Percentiles rank a stretch among this genome's conserved stretches.
These are phyloP conservation scores for Rosa persica DNA, from an alignment of 306 rosid genomes.

Conservation along the genomic window DNA sequence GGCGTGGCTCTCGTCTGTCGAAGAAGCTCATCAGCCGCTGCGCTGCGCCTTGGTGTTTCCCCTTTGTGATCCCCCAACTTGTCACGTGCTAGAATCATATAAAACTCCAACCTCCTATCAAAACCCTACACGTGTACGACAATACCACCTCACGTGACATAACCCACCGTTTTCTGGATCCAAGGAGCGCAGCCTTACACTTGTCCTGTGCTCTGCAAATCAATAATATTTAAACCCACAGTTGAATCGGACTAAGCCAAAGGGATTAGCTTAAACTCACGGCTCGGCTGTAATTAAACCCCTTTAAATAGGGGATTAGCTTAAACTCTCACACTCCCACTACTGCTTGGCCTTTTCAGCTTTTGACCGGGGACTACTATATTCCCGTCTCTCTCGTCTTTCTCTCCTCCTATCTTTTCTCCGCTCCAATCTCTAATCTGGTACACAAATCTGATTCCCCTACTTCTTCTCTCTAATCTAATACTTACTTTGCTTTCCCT, in stretches of 20 bases:
- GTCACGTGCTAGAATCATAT: conserved; percentile 6
- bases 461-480: neutral
- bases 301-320: neutral
- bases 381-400: neutral
- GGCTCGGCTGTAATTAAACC: neutral
- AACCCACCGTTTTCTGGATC: conserved; percentile 32
- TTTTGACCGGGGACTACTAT: neutral
- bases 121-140: neutral
- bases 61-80: neutral
- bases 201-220: neutral
- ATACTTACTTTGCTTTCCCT: neutral
- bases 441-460: neutral
- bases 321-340: neutral
- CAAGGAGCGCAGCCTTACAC: conserved; percentile 22
- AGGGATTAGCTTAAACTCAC: conserved; percentile 1
- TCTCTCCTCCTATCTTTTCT: conserved; percentile 6
- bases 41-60: too few species aligned
- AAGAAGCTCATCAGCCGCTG: too few species aligned
- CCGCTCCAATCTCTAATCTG: conserved; percentile 7
- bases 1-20: too few species aligned
- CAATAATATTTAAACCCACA: neutral
- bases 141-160: neutral
- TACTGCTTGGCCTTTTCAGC: neutral
- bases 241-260: neutral
- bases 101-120: neutral